These are phyloP conservation scores for Plasmodium falciparum DNA, from an alignment of 169 alveolate genomes.

Conservation along the genomic window DNA sequence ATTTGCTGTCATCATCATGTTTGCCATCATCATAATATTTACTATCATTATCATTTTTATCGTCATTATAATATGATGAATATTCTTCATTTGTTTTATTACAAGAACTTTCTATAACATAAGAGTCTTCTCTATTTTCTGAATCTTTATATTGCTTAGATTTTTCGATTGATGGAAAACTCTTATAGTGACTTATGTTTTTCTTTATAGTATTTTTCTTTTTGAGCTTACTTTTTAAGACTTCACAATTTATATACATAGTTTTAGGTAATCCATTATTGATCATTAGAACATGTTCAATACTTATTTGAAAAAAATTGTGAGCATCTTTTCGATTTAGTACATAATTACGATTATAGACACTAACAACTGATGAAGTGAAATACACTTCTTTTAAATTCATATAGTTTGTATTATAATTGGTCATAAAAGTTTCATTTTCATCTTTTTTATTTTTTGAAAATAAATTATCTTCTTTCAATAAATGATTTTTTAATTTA, in stretches of 20 bases:
- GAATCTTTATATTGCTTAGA: neutral
- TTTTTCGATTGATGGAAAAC: conserved; percentile 18
- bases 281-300: conserved; percentile 72
- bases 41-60: conserved; percentile 2
- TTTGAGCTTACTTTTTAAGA: conserved; percentile 6
- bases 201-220: conserved; percentile 14
- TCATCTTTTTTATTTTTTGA: conserved; percentile 21
- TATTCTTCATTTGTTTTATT: neutral
- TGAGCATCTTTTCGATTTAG: conserved; percentile 69
- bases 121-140: neutral
- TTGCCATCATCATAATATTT: neutral
- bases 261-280: conserved; percentile 67
- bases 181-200: conserved; percentile 7
- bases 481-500: conserved; percentile 36
- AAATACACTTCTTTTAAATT: conserved; percentile 60
- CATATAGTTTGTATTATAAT: conserved; percentile 57
- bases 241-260: conserved; percentile 49
- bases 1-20: neutral
- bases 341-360: conserved; percentile 64
- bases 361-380: conserved; percentile 64
- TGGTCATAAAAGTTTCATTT: conserved; percentile 13
- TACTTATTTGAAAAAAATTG: conserved; percentile 59
- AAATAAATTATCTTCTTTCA: conserved; percentile 35
- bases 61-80: neutral
- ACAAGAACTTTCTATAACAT: conserved; percentile 4